Evolutionary conservation across 306 rosid genomes (phyloP).

Genomic region (Quercus dentata): DNA sequence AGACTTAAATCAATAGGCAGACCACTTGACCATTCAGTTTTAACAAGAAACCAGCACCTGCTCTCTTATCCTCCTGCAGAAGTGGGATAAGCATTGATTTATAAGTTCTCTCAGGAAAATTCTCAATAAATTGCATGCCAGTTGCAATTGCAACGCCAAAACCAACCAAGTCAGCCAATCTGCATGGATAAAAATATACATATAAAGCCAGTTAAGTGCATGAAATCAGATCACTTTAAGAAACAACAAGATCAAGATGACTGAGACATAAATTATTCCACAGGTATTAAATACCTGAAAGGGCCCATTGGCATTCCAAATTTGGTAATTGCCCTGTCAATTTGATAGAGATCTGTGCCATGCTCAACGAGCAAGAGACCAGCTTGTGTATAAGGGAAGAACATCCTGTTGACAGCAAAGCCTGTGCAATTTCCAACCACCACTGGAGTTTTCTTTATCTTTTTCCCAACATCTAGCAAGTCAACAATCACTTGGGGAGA

Average conservation of each 20-base stretch:
- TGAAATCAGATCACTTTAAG: constrained; percentile 18
- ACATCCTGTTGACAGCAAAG: constrained; percentile 92
- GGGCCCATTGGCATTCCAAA: constrained; percentile 99
- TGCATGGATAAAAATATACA: constrained; percentile 26
- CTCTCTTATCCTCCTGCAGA: constrained; percentile 85
- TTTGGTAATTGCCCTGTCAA: constrained; percentile 64
- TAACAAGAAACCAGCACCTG: constrained; percentile 45
- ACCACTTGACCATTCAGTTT: background rate
- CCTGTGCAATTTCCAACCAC: constrained; percentile 99
- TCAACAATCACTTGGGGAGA: constrained; percentile 88
- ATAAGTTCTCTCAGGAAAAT: constrained; percentile 76
- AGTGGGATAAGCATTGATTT: constrained; percentile 83
- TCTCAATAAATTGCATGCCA: constrained; percentile 49
- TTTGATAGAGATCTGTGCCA: constrained; percentile 80
- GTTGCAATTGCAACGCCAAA: constrained; percentile 85
- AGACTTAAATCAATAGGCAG: background rate
- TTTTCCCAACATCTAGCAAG: constrained; percentile 75
- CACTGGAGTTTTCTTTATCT: constrained; percentile 86
- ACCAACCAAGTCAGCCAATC: constrained; percentile 89
- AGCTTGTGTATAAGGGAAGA: constrained; percentile 91
- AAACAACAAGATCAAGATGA: background rate
- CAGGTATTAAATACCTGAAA: constrained; percentile 60
- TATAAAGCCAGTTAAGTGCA: background rate
- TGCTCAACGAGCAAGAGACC: constrained; percentile 76
- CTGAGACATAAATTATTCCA: background rate